Conservation (phyloP, 1,284 basidiomycete species). For the Boletus austroedulis region DNA sequence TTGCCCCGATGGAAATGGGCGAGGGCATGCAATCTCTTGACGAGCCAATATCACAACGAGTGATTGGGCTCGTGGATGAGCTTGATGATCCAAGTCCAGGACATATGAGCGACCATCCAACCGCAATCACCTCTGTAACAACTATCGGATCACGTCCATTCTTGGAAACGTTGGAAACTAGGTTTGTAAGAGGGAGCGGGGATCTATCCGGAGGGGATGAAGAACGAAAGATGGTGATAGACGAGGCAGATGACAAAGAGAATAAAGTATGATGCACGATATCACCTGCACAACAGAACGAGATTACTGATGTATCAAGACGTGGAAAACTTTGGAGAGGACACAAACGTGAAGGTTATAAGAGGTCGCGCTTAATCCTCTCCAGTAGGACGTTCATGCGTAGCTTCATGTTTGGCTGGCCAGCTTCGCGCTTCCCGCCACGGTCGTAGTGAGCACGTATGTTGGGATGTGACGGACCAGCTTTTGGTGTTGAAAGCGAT, state of each 20-base stretch:
- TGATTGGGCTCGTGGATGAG: slow-evolving; percentile 75
- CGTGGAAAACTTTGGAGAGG: neutral
- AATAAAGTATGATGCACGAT: slow-evolving; percentile 39
- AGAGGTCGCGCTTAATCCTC: slow-evolving; percentile 63
- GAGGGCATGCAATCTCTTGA: slow-evolving; percentile 29
- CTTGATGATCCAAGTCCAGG: slow-evolving; percentile 78
- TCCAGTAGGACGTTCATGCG: slow-evolving; percentile 78
- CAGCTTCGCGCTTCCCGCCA: slow-evolving; percentile 35
- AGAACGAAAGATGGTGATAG: slow-evolving; percentile 38
- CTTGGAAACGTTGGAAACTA: slow-evolving; percentile 54
- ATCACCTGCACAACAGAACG: neutral
- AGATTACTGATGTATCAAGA: slow-evolving; percentile 5
- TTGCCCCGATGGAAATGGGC: slow-evolving; percentile 40
- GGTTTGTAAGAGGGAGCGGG: slow-evolving; percentile 57
- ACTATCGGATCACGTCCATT: slow-evolving; percentile 48
- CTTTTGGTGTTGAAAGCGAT: slow-evolving; percentile 55
- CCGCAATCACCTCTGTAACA: slow-evolving; percentile 64
- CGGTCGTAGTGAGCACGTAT: slow-evolving; percentile 2
- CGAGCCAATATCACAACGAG: slow-evolving; percentile 45
- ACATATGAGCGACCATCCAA: slow-evolving; percentile 77
- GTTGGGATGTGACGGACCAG: slow-evolving; percentile 41
- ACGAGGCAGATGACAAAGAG: slow-evolving; percentile 61
- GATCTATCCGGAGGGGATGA: slow-evolving; percentile 30
- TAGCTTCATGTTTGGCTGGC: slow-evolving; percentile 76
- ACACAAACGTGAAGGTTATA: slow-evolving; percentile 13